Percentiles rank a stretch among this genome's conserved stretches.
Conservation (phyloP, 2,329 filamentous ascomycete genomes). For the Venturia oleaginea region DNA sequence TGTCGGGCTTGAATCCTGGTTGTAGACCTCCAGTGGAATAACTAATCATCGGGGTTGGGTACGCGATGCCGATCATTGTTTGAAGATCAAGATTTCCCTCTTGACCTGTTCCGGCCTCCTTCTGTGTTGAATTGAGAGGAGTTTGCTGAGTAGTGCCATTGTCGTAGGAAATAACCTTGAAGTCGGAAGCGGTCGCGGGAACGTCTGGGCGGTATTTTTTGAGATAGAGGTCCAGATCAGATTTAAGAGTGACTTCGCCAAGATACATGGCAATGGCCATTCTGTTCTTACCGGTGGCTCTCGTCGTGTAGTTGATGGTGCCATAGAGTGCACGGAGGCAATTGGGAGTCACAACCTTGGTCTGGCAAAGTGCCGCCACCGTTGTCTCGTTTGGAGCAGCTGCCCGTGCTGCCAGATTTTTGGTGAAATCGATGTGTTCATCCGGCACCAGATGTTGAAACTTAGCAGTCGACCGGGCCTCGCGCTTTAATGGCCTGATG, state of each 20-base stretch:
- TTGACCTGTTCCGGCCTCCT: not conserved
- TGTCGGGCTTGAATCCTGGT: slow-evolving; percentile 3
- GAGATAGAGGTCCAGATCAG: slow-evolving; percentile 1
- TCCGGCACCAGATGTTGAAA: not conserved
- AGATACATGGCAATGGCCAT: slow-evolving; percentile 13
- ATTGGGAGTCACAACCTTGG: slow-evolving; percentile 4
- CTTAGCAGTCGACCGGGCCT: slow-evolving; percentile 10
- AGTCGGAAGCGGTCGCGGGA: not conserved
- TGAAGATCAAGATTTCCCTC: slow-evolving; percentile 14
- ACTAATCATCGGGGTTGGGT: slow-evolving; percentile 8
- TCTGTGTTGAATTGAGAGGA: not conserved
- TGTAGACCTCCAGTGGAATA: slow-evolving; percentile 11
- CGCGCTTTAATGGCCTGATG: slow-evolving; percentile 29
- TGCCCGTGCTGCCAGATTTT: not conserved
- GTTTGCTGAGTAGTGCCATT: slow-evolving; percentile 12
- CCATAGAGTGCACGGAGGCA: slow-evolving; percentile 10
- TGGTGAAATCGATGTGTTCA: slow-evolving; percentile 14
- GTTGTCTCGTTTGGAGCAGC: not conserved
- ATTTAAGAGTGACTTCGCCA: not conserved
- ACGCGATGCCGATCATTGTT: slow-evolving; percentile 11
- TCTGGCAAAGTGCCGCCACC: slow-evolving; percentile 10
- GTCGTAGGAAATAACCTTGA: slow-evolving; percentile 13
- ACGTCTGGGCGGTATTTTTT: slow-evolving; percentile 13
- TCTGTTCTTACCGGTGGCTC: slow-evolving; percentile 9
- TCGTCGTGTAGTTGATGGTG: slow-evolving; percentile 12